Evolutionary conservation across 1,139 yeast species (phyloP), one percentile per base, ranked within the genome.

Genomic region (Candida neerlandica): DNA sequence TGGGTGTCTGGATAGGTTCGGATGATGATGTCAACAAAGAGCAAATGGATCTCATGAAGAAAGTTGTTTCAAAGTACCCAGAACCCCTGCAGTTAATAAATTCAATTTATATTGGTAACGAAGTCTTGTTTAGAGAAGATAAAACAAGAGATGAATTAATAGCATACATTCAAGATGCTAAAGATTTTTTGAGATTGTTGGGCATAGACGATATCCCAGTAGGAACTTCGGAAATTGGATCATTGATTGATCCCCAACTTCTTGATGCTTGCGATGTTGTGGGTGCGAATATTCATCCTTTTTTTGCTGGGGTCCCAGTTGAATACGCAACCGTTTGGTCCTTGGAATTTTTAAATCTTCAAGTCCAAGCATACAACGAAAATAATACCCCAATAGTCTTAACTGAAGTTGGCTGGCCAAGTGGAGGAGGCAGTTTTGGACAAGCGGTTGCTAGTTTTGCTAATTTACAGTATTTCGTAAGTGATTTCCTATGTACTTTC

Each of bases 381-480:
- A 48, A 56, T 14, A 43, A 56, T n/a, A 67, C 69, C 3, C 64
- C 62, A 32, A 61, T 83, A 12, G 69, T 78, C 2, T 73, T 85
- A 1, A 74, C 88, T 0, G 90, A 85, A 59, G 78, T 84, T 18
- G 91, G 90, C 0, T 86, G 91, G 91, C 91, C 91, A 1, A 80
- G 77, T 47, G 70, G 67, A 1, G 91, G 90, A 6, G 90, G 89
- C 0, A 52, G 46, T 1, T 75, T 71, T 51, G 62, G 68, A 43
- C 63, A 64, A 1, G 71, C 90, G 0, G 62, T 66, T 6, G 87
- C 89, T 0, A 78, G 78, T 2, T 53, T 62, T 2, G 52, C 59
- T 1, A 75, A 78, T 48, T 65, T 78, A 58, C 83, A 82, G 52
- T 54, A 50, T 7, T 84, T 85, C 54, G 55, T 84, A 46, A 64